phyloP scores from a whole-genome alignment of 768 basidiomycete species.

The Termitomyces sp. region DNA sequence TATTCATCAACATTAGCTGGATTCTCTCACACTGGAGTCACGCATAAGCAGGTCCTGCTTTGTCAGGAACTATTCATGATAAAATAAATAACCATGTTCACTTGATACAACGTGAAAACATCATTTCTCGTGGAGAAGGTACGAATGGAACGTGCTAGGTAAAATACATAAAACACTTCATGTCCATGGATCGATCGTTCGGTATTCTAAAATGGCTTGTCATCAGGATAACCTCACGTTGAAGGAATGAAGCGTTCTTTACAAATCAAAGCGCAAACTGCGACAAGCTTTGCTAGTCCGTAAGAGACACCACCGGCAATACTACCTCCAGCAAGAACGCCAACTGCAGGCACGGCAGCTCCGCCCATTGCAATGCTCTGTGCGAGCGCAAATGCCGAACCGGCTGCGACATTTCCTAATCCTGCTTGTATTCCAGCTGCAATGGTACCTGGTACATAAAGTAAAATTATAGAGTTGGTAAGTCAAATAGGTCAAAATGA shows the following conservation, averaged over 20 bases:
- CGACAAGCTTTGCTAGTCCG: neutral
- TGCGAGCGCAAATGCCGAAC: conserved; percentile 10
- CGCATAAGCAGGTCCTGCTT: conserved; percentile 33
- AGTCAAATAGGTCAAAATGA: neutral
- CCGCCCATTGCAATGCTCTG: conserved; percentile 14
- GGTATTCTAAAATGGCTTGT: neutral
- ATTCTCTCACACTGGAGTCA: conserved; percentile 42
- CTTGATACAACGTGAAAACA: too few species aligned
- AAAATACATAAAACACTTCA: neutral
- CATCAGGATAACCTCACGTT: neutral
- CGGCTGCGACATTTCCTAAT: neutral
- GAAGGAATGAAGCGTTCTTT: neutral
- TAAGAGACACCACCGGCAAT: neutral
- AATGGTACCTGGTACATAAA: neutral
- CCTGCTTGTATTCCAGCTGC: conserved; percentile 3
- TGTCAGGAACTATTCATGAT: neutral
- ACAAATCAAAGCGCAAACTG: neutral
- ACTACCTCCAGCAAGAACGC: neutral
- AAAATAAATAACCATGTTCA: neutral
- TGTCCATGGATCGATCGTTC: neutral
- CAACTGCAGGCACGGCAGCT: neutral
- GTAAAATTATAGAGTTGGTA: neutral
- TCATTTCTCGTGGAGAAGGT: neutral
- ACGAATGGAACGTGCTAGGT: neutral
- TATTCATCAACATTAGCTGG: conserved; percentile 28